Evolutionary conservation across 2,329 filamentous ascomycete genomes (phyloP).

Genomic region (Coniella vitis): DNA sequence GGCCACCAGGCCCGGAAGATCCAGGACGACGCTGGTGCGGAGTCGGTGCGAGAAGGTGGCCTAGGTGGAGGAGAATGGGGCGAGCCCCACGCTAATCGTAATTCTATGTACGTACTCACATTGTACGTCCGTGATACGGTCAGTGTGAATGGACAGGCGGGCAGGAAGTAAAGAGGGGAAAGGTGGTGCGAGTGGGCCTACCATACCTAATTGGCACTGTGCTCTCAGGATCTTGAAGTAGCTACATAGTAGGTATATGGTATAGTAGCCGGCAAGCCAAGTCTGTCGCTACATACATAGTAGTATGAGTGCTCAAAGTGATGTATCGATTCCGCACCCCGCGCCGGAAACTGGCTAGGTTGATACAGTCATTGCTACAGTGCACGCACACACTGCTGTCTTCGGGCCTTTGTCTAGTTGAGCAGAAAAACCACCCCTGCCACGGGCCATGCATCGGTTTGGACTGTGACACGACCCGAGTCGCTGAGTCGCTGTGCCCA

Average conservation of each 20-base stretch:
- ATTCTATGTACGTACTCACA: neutral
- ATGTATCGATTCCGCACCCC: neutral
- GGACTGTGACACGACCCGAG: neutral
- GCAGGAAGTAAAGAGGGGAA: too few species aligned
- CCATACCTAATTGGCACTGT: neutral
- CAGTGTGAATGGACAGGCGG: too few species aligned
- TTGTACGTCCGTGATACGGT: too few species aligned
- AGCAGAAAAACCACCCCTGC: neutral
- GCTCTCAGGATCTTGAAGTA: neutral
- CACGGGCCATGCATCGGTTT: neutral
- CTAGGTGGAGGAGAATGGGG: slow-evolving; percentile 1
- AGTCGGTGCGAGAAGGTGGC: neutral
- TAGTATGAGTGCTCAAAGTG: too few species aligned
- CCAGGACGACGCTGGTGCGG: neutral
- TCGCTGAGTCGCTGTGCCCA: neutral
- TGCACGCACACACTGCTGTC: neutral
- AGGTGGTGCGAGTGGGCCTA: slow-evolving; percentile 1
- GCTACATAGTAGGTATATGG: neutral
- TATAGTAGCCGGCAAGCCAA: too few species aligned
- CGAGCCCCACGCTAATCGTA: slow-evolving; percentile 8
- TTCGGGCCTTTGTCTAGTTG: neutral
- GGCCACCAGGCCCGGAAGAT: neutral
- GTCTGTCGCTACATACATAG: too few species aligned
- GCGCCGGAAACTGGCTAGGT: neutral
- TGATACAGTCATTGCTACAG: neutral